Evolutionary conservation across 352 stramenopile genomes (phyloP), one percentile per base, ranked within the genome.

Genomic region (Thraustochytrium striatum): DNA sequence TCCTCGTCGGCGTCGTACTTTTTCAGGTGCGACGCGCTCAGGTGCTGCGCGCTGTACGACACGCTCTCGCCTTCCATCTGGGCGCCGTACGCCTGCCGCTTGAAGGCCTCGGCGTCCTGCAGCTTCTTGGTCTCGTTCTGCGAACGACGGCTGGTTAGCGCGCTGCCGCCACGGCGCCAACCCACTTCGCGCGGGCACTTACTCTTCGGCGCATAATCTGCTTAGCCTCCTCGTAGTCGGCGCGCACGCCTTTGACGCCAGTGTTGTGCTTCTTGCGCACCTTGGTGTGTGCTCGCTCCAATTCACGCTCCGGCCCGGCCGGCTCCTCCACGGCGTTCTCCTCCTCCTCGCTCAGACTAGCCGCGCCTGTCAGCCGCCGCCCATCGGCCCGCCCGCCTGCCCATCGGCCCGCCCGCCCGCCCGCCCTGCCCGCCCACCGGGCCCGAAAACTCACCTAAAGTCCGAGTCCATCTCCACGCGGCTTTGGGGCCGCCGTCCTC

Each of bases 191-290:
- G 47, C 25, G 16, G 25, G 16, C 16, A 55, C 47, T 16, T 55
- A 55, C 47, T 25, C 47, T 55, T 5, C 65, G 44, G 8, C 65
- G 44, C 44, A 75, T 61, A 72, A 75, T 75, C 19, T 30, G 30
- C 65, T 75, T 75, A 3, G 65, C 65, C 65, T 75, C 65, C 52
- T 75, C 65, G 25, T 75, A 75, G 50, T 75, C 65, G 39, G 65
- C 65, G 30, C 52, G 43, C 41, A 75, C 65, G 36, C 65, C 65
- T 38, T 75, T 75, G 65, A 38, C 32, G 0, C 65, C 65, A 5
- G 65, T 75, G 32, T 75, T 75, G 41, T 75, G 43, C 50, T 75
- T 75, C 5, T 38, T 3, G n/a, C 65, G 44, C 11, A 75, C 32
- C 65, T 75, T 75, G 30, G 65, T 75, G 21, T 61, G 50, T 11